phyloP scores from a whole-genome alignment of 345 rosid species.

The Firmiana major region DNA sequence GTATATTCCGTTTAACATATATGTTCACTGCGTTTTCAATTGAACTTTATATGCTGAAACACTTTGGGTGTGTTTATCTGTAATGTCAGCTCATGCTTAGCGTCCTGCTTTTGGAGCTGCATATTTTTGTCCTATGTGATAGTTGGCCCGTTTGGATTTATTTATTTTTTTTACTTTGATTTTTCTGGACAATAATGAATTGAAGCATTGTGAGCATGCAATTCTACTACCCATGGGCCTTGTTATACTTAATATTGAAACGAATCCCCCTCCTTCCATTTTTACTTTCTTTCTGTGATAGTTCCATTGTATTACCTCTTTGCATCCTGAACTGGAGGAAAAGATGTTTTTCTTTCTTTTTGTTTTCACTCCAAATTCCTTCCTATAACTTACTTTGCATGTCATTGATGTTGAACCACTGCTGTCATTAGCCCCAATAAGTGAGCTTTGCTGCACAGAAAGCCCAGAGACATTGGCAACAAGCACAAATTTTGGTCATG shows the following conservation, averaged over 20 bases:
- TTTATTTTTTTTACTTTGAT: not conserved
- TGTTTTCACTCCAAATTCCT: not conserved
- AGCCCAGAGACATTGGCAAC: conserved; percentile 42
- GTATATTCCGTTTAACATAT: not conserved
- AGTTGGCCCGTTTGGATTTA: not conserved
- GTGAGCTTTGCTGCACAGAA: conserved; percentile 55
- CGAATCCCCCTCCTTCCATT: not conserved
- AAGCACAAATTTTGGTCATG: conserved; percentile 58
- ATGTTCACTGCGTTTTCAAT: not conserved
- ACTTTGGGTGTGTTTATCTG: not conserved
- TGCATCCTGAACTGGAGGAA: not conserved
- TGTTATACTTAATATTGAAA: not conserved
- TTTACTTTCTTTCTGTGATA: not conserved
- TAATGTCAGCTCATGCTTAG: not conserved
- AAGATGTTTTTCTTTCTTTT: not conserved
- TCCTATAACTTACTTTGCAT: not conserved
- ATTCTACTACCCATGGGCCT: not conserved
- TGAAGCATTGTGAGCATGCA: not conserved
- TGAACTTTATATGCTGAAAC: not conserved
- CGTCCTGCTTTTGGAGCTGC: not conserved
- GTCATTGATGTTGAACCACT: conserved; percentile 5
- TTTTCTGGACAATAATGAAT: not conserved
- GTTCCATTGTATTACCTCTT: not conserved
- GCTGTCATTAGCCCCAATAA: conserved; percentile 69
- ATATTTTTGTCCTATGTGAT: not conserved